Conservation (phyloP, 805 yeast genomes). For the Lipomyces kockii region DNA sequence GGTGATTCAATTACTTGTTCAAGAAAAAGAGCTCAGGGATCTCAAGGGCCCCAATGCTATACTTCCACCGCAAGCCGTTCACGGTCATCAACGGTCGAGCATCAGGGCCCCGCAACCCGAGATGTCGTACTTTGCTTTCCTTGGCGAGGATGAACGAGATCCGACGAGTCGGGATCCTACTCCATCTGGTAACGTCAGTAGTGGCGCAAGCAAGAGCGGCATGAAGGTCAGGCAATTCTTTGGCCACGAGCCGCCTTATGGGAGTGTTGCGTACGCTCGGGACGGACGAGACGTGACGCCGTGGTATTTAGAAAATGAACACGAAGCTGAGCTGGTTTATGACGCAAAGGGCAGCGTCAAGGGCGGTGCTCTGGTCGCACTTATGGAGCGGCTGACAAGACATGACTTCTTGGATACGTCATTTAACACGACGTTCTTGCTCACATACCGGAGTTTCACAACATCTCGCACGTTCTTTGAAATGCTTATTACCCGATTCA, state of each 20-base stretch:
- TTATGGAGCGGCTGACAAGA: constrained; percentile 75
- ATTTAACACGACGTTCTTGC: constrained; percentile 70
- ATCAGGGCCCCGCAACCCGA: background rate
- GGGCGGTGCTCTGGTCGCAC: constrained; percentile 78
- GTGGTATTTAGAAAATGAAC: constrained; percentile 60
- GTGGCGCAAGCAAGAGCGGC: constrained; percentile 21
- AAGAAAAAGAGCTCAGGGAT: constrained; percentile 25
- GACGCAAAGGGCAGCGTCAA: constrained; percentile 71
- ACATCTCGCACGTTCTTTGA: constrained; percentile 65
- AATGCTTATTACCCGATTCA: constrained; percentile 65
- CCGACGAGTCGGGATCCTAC: background rate
- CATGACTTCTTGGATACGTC: constrained; percentile 65
- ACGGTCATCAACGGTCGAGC: background rate
- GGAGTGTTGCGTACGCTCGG: constrained; percentile 13
- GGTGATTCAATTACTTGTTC: constrained; percentile 31
- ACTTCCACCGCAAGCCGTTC: background rate
- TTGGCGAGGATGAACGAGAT: background rate
- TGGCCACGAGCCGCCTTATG: constrained; percentile 28
- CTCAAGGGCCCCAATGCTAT: constrained; percentile 8
- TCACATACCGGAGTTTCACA: constrained; percentile 78
- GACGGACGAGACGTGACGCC: constrained; percentile 43
- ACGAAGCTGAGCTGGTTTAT: constrained; percentile 55
- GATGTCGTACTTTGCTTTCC: background rate
- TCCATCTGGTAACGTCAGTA: background rate
- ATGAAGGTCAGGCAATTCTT: constrained; percentile 26